Evolutionary conservation across 768 basidiomycete species (phyloP), one percentile per base, ranked within the genome.

Genomic region (Lactarius deliciosus): DNA sequence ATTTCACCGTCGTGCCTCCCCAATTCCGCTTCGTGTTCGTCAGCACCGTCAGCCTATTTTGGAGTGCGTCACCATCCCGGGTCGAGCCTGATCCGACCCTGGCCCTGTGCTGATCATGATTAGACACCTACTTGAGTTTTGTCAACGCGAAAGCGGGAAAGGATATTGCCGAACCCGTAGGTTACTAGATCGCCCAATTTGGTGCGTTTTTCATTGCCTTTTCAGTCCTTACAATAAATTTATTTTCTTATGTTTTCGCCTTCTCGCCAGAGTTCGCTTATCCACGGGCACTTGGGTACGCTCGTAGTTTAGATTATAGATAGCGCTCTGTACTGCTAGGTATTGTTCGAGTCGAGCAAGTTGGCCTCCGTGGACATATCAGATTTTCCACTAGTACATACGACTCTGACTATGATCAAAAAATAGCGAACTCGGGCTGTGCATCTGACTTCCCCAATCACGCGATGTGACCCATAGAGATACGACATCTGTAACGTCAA

Each of bases 11-110:
- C 38, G 83, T 92, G 1, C 92, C 92, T 1, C 86, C 83, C 5
- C 92, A 94, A 70, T 76, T 92, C 41, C 86, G 92, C 43, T 87
- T 94, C 61, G 81, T 89, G 22, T 79, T 88, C 22, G 85, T 94
- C 28, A 83, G 91, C 71, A 82, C 89, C 13, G 90, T 93, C 60
- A 88, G 88, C 72, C 81, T 92, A 66, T 89, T 90, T 78, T 91
- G 90, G 91, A 92, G 91, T 92, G 74, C 56, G 89, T 82, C 15
- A 11, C 25, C 30, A 22, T 3, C 30, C 3, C 13, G 18, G 3
- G 57, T 64, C 55, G 6, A 10, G 9, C 25, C 34, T 9, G 47
- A 61, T 16, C 30, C 10, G n/a, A 22, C 15, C 11, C n/a, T 36
- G 16, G 25, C 13, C 50, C 3, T 53, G 25, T 25, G 13, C 25